phyloP scores from a whole-genome alignment of 805 yeast species.

The Saccharomycopsis amapae region DNA sequence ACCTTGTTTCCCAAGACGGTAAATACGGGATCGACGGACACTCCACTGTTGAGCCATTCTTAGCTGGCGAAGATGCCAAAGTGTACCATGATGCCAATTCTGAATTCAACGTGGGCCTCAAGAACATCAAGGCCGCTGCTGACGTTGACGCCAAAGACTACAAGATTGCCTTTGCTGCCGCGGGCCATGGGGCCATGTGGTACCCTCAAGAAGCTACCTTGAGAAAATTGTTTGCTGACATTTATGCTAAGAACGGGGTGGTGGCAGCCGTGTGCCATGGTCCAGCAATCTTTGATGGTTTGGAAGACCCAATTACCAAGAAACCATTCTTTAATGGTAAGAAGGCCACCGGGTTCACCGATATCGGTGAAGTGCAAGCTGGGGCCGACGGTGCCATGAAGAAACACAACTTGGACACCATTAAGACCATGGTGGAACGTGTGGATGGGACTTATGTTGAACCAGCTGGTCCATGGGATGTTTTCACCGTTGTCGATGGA shows the following conservation, averaged over 20 bases:
- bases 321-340: constrained; percentile 43
- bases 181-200: constrained; percentile 56
- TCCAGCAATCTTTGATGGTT: constrained; percentile 35
- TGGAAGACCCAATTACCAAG: constrained; percentile 38
- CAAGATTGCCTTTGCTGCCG: constrained; percentile 53
- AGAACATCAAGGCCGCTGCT: constrained; percentile 38
- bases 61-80: constrained; percentile 38
- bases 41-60: constrained; percentile 37
- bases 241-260: constrained; percentile 47
- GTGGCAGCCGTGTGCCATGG: constrained; percentile 66
- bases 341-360: constrained; percentile 55
- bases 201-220: constrained; percentile 45
- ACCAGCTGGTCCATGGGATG: constrained; percentile 37
- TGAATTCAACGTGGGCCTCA: constrained; percentile 34
- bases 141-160: constrained; percentile 44
- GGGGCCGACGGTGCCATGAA: constrained; percentile 26
- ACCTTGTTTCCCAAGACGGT: constrained; percentile 54
- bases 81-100: constrained; percentile 34
- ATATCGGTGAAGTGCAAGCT: constrained; percentile 40
- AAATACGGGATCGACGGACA: constrained; percentile 50
- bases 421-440: constrained; percentile 29
- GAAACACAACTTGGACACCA: constrained; percentile 28
- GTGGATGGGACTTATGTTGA: constrained; percentile 34
- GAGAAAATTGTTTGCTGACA: constrained; percentile 38
- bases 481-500: constrained; percentile 45